Percentiles rank a stretch among this genome's conserved stretches.
Evolutionary conservation across 257 asterid species (phyloP).

Genomic region (Schizonepeta tenuifolia): DNA sequence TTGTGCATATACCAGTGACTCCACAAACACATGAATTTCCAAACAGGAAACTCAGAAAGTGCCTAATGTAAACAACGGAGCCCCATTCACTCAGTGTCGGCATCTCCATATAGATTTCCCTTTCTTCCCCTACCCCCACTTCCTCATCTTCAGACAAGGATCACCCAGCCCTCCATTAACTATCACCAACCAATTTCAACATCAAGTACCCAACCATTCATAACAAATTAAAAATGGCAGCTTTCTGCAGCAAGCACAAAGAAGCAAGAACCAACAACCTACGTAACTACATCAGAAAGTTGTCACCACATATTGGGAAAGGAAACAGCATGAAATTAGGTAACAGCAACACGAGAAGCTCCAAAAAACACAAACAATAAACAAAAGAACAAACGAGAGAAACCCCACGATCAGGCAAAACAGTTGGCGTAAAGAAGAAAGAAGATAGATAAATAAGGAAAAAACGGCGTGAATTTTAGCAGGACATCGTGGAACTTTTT

Average conservation of each 20-base stretch:
- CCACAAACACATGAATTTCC: conserved; percentile 3
- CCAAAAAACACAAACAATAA: not conserved
- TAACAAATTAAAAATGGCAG: conserved; percentile 11
- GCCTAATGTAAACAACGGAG: not conserved
- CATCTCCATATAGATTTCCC: conserved; percentile 22
- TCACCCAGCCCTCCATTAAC: not conserved
- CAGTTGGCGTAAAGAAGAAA: not conserved
- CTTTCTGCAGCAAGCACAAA: conserved; percentile 27
- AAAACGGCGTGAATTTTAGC: conserved; percentile 6
- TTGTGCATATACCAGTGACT: conserved; percentile 4
- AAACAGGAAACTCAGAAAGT: not conserved
- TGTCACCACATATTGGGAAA: conserved; percentile 3
- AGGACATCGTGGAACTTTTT: not conserved
- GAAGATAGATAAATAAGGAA: not conserved
- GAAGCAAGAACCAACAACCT: conserved; percentile 12
- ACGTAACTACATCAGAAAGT: not conserved
- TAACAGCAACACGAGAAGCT: not conserved
- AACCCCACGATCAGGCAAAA: conserved; percentile 22
- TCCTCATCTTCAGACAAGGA: not conserved
- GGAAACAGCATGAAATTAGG: not conserved
- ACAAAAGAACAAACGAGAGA: not conserved
- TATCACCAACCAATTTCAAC: not conserved
- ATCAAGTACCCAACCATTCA: not conserved
- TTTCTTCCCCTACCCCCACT: conserved; percentile 16
- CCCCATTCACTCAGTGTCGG: not conserved